These are phyloP conservation scores for Silene conica DNA, from an alignment of 148 eudicot genomes.

Conservation along the genomic window DNA sequence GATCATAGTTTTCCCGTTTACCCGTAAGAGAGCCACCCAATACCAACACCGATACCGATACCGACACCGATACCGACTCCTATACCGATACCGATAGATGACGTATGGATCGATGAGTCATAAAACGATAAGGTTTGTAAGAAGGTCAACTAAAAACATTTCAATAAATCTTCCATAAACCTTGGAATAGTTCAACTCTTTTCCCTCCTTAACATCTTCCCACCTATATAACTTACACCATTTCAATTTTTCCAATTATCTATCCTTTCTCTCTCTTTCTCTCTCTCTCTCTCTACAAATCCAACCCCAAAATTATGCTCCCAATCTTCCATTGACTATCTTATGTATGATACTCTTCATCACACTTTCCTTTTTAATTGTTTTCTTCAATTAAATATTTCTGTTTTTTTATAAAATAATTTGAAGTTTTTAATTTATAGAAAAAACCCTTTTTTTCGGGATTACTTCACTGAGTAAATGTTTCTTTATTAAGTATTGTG, in stretches of 20 bases:
- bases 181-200: not conserved
- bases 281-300: not conserved
- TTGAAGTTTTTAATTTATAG: not conserved
- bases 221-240: not conserved
- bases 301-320: not conserved
- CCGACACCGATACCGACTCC: too few relatives aligned
- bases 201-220: slow-evolving; percentile 1
- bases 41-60: too few relatives aligned
- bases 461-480: not conserved
- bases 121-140: too few relatives aligned
- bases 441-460: too few relatives aligned
- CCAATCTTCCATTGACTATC: slow-evolving; percentile 2
- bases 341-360: not conserved
- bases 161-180: not conserved
- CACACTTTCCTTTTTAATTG: not conserved
- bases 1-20: too few relatives aligned
- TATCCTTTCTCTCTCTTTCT: slow-evolving; percentile 9
- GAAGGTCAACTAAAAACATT: too few relatives aligned
- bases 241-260: not conserved
- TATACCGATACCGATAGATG: too few relatives aligned
- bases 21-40: too few relatives aligned
- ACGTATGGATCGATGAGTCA: too few relatives aligned
- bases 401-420: not conserved
- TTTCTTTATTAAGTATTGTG: not conserved
- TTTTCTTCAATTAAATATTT: not conserved